These are phyloP conservation scores for Neonectria punicea DNA, from an alignment of 2,329 filamentous ascomycete species.

Conservation along the genomic window DNA sequence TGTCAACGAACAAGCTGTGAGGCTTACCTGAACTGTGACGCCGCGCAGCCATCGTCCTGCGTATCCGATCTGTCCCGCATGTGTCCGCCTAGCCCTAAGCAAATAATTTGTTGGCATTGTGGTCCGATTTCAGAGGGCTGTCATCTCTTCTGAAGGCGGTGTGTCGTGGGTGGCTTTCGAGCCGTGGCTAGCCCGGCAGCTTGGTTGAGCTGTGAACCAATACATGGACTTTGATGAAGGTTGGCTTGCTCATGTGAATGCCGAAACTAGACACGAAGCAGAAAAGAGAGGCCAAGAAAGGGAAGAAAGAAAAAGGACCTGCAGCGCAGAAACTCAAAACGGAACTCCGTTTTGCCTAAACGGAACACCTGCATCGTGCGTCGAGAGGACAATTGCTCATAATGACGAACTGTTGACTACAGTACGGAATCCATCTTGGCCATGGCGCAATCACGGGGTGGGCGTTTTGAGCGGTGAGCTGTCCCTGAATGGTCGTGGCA, in stretches of 20 bases:
- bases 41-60: neutral
- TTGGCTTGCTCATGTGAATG: neutral
- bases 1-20: neutral
- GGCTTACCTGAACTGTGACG: slow-evolving; percentile 14
- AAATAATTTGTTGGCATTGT: neutral
- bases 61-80: neutral
- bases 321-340: neutral
- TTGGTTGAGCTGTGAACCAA: neutral
- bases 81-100: neutral
- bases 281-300: neutral
- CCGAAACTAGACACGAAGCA: neutral
- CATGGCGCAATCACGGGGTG: slow-evolving; percentile 8
- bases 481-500: slow-evolving; percentile 12
- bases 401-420: neutral
- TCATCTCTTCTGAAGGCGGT: neutral
- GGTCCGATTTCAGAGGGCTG: neutral
- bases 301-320: neutral
- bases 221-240: neutral
- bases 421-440: neutral
- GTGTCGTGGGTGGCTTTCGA: neutral
- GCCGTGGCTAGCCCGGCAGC: neutral
- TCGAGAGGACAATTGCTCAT: neutral
- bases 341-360: neutral
- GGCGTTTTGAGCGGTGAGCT: neutral
- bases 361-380: neutral